Evolutionary conservation across 1,139 yeast genomes (phyloP).

Genomic region (Scheffersomyces titani): DNA sequence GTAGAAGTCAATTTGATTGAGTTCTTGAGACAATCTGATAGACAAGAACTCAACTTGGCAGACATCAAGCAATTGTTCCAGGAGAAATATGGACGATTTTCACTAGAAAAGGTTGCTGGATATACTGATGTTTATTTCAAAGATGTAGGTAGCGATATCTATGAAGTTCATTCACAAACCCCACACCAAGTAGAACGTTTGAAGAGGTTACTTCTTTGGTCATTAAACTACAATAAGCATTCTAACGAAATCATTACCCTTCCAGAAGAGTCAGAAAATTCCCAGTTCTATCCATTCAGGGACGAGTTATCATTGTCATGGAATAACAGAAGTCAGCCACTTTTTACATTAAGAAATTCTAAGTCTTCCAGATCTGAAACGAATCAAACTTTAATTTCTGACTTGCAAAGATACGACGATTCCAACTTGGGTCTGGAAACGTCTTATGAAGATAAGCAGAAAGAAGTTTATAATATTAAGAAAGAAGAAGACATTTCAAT

Average conservation of each 20-base stretch:
- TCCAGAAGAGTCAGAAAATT: conserved; percentile 11
- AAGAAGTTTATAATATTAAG: background rate
- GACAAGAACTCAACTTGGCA: conserved; percentile 34
- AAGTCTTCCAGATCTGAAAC: background rate
- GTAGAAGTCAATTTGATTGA: conserved; percentile 34
- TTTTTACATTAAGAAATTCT: conserved; percentile 16
- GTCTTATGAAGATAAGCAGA: background rate
- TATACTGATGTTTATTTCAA: conserved; percentile 39
- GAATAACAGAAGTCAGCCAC: conserved; percentile 28
- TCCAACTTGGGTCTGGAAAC: conserved; percentile 5
- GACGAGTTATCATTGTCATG: conserved; percentile 39
- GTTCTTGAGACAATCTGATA: conserved; percentile 35
- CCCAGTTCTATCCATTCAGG: conserved; percentile 25
- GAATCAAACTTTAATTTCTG: conserved; percentile 11
- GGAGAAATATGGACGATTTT: conserved; percentile 27
- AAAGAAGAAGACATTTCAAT: background rate
- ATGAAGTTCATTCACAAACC: conserved; percentile 33
- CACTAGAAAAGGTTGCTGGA: conserved; percentile 27
- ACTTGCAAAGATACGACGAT: conserved; percentile 21
- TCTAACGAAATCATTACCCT: conserved; percentile 19
- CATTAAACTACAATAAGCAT: conserved; percentile 36
- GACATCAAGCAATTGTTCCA: conserved; percentile 23
- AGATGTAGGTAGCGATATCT: conserved; percentile 20
- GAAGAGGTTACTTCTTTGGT: conserved; percentile 42
- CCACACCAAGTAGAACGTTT: conserved; percentile 30